Conservation (phyloP, 2,329 filamentous ascomycete species). For the Graphiopsis chlorocephala region DNA sequence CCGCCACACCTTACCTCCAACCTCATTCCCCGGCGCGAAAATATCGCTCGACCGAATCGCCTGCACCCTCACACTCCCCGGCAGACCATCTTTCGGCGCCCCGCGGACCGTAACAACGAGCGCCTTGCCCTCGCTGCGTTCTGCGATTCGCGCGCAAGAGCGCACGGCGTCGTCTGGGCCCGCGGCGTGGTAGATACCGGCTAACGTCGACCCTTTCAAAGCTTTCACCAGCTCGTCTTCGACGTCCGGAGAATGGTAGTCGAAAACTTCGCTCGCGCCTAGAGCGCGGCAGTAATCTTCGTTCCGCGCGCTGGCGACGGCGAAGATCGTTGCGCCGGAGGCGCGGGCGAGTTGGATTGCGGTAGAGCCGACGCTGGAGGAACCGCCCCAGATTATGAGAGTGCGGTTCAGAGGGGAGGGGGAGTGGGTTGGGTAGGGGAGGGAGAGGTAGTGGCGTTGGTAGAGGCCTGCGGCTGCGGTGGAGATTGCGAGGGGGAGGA, state of each 20-base stretch:
- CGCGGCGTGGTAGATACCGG: slow-evolving; percentile 31
- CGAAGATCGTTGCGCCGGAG: slow-evolving; percentile 42
- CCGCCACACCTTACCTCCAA: slow-evolving; percentile 30
- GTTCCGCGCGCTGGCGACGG: slow-evolving; percentile 33
- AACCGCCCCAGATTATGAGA: slow-evolving; percentile 52
- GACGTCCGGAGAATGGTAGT: slow-evolving; percentile 36
- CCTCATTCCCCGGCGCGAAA: slow-evolving; percentile 24
- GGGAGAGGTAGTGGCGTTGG: slow-evolving; percentile 17
- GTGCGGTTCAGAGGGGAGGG: slow-evolving; percentile 30
- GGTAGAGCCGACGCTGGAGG: slow-evolving; percentile 47
- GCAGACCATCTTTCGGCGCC: slow-evolving; percentile 26
- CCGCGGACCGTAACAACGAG: slow-evolving; percentile 28
- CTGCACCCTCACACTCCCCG: slow-evolving; percentile 26
- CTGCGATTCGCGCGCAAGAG: slow-evolving; percentile 29
- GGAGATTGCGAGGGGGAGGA: slow-evolving; percentile 23
- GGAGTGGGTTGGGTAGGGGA: slow-evolving; percentile 15
- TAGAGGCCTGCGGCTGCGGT: slow-evolving; percentile 26
- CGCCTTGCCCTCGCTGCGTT: slow-evolving; percentile 28
- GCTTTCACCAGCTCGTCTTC: slow-evolving; percentile 28
- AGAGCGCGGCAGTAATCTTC: slow-evolving; percentile 44
- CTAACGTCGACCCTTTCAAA: slow-evolving; percentile 32
- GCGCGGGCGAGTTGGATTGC: slow-evolving; percentile 46
- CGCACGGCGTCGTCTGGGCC: slow-evolving; percentile 25
- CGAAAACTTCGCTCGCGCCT: slow-evolving; percentile 46
- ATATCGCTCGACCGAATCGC: slow-evolving; percentile 29